Evolutionary conservation across 1,139 yeast species (phyloP).

Genomic region (Suhomyces wounanorum): DNA sequence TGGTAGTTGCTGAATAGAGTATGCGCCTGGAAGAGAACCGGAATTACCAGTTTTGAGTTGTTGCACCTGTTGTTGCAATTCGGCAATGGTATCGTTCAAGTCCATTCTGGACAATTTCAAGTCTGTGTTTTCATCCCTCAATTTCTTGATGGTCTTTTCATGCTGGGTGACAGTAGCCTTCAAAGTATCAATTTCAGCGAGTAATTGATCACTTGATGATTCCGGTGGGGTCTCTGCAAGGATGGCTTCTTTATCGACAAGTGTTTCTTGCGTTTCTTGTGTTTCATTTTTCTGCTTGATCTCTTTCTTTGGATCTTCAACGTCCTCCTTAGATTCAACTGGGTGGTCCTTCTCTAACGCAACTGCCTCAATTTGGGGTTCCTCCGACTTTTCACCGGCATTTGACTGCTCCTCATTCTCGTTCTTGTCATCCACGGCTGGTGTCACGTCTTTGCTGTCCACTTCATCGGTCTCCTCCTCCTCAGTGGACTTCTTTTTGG

Average conservation of each 20-base stretch:
- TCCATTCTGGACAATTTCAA: constrained; percentile 51
- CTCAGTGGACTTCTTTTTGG: constrained; percentile 16
- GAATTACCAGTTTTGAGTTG: constrained; percentile 16
- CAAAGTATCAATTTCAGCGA: constrained; percentile 16
- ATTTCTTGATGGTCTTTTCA: constrained; percentile 37
- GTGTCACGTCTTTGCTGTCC: constrained; percentile 12
- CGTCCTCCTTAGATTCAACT: neutral
- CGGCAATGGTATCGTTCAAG: constrained; percentile 37
- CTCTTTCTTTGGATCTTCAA: neutral
- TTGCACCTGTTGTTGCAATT: constrained; percentile 28
- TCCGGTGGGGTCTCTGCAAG: neutral
- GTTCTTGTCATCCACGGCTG: constrained; percentile 5
- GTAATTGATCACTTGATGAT: neutral
- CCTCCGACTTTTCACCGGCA: neutral
- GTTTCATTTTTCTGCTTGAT: neutral
- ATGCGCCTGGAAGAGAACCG: constrained; percentile 8
- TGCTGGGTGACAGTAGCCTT: constrained; percentile 27
- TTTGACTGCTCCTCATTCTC: neutral
- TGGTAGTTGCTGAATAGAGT: constrained; percentile 5
- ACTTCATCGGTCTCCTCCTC: constrained; percentile 10
- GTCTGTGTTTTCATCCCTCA: constrained; percentile 49
- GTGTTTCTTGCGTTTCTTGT: constrained; percentile 7
- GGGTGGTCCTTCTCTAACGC: constrained; percentile 1
- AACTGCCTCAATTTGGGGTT: neutral
- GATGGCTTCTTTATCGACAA: constrained; percentile 8